Conservation (phyloP, 805 yeast species). For the Sugiyamaella qingdaonensis region DNA sequence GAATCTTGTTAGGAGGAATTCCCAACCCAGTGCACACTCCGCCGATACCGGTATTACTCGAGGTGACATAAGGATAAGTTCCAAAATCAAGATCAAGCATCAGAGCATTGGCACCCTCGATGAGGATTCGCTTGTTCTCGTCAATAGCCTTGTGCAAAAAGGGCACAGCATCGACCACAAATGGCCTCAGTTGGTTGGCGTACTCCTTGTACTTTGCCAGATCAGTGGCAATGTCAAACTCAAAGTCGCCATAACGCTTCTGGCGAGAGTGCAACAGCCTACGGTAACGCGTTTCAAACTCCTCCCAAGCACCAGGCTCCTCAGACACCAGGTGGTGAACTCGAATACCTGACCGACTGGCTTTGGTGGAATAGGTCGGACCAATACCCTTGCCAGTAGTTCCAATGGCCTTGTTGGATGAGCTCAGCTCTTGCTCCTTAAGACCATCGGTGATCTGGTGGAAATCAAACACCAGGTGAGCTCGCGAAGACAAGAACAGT, state of each 20-base stretch:
- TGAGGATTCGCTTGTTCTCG: constrained; percentile 76
- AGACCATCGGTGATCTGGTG: constrained; percentile 96
- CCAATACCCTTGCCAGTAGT: constrained; percentile 99
- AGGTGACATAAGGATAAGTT: constrained; percentile 95
- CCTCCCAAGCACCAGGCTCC: constrained; percentile 90
- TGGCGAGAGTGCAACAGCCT: constrained; percentile 76
- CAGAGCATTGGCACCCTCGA: constrained; percentile 97
- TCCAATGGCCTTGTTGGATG: constrained; percentile 82
- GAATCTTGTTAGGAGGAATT: constrained; percentile 81
- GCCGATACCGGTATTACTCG: constrained; percentile 93
- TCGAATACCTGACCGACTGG: constrained; percentile 93
- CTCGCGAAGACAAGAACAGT: constrained; percentile 84
- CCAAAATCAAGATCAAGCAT: constrained; percentile 98
- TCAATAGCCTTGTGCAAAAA: constrained; percentile 69
- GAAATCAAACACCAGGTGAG: constrained; percentile 95
- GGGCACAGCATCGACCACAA: constrained; percentile 87
- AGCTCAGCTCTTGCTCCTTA: constrained; percentile 84
- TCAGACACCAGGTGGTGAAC: constrained; percentile 92
- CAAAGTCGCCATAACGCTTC: constrained; percentile 91
- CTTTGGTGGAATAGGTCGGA: constrained; percentile 95
- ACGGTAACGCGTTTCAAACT: constrained; percentile 72
- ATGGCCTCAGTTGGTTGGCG: constrained; percentile 74
- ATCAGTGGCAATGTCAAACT: constrained; percentile 78
- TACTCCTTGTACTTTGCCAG: constrained; percentile 69
- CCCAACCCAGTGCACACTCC: constrained; percentile 98